phyloP scores from a whole-genome alignment of 345 rosid genomes.

The Corymbia maculata region DNA sequence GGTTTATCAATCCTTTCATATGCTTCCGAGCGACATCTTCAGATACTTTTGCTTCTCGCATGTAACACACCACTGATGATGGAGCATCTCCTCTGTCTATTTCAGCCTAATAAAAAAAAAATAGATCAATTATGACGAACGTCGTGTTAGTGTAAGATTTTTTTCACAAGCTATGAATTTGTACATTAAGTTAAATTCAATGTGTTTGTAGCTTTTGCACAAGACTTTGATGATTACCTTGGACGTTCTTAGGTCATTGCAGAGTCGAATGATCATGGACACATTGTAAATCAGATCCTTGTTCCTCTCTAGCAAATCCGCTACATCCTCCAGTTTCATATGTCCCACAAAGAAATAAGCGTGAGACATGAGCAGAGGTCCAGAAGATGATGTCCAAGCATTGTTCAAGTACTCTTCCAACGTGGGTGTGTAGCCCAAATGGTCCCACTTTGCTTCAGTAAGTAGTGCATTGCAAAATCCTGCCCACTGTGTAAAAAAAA shows the following conservation, averaged over 20 bases:
- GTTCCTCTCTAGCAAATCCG: background rate
- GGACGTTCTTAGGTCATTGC: constrained; percentile 41
- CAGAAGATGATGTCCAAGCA: constrained; percentile 35
- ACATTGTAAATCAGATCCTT: constrained; percentile 17
- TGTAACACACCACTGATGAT: constrained; percentile 28
- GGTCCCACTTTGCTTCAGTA: constrained; percentile 43
- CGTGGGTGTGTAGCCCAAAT: constrained; percentile 17
- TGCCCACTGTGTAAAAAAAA: constrained; percentile 19
- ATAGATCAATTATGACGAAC: background rate
- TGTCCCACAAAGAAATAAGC: constrained; percentile 11
- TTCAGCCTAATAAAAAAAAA: constrained; percentile 18
- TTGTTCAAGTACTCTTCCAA: constrained; percentile 30
- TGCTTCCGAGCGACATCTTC: constrained; percentile 24
- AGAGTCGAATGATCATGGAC: constrained; percentile 29
- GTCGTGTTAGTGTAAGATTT: background rate
- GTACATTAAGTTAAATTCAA: background rate
- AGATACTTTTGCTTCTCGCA: constrained; percentile 25
- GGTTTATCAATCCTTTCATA: constrained; percentile 10
- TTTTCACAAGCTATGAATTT: background rate
- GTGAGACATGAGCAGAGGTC: constrained; percentile 16
- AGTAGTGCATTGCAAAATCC: constrained; percentile 35
- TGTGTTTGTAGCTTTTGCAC: background rate
- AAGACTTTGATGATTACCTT: constrained; percentile 4
- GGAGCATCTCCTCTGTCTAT: constrained; percentile 47
- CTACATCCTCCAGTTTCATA: background rate